Conservation (phyloP, 345 rosid genomes). For the Lepidium sativum region DNA sequence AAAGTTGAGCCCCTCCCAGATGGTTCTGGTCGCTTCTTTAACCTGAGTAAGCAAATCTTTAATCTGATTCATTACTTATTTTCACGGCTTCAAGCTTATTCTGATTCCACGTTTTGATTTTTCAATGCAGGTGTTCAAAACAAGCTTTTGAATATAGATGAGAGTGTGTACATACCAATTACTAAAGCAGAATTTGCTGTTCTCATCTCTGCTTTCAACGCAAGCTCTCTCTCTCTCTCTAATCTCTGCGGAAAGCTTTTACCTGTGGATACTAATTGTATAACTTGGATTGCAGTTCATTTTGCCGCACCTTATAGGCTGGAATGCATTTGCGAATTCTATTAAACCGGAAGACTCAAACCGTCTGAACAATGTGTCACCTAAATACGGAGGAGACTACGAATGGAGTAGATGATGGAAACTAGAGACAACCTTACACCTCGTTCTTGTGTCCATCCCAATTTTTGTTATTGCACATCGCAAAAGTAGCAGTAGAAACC, state of each 20-base stretch:
- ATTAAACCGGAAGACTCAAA: conserved; percentile 43
- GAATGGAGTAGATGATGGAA: conserved; percentile 63
- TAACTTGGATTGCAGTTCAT: conserved; percentile 43
- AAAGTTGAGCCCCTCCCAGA: conserved; percentile 93
- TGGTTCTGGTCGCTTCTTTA: conserved; percentile 92
- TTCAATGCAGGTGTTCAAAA: conserved; percentile 68
- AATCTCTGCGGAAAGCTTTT: neutral
- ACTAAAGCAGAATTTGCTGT: conserved; percentile 75
- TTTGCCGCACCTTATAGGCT: conserved; percentile 75
- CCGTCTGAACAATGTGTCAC: conserved; percentile 36
- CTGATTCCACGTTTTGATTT: conserved; percentile 5
- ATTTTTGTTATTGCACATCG: neutral
- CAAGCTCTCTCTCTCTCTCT: conserved; percentile 27
- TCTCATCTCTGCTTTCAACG: conserved; percentile 67
- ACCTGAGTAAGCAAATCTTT: conserved; percentile 49
- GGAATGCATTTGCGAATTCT: conserved; percentile 64
- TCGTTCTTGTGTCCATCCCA: neutral
- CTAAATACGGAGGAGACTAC: conserved; percentile 65
- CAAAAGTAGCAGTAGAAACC: neutral
- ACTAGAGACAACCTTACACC: neutral
- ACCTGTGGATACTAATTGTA: neutral
- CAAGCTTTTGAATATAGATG: conserved; percentile 67
- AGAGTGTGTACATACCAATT: conserved; percentile 71
- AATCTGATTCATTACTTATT: neutral
- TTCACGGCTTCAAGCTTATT: neutral